Percentiles rank a stretch among this genome's conserved stretches.
Evolutionary conservation across 2,329 filamentous ascomycete species (phyloP).

Genomic region (Phyllosticta citriasiana): DNA sequence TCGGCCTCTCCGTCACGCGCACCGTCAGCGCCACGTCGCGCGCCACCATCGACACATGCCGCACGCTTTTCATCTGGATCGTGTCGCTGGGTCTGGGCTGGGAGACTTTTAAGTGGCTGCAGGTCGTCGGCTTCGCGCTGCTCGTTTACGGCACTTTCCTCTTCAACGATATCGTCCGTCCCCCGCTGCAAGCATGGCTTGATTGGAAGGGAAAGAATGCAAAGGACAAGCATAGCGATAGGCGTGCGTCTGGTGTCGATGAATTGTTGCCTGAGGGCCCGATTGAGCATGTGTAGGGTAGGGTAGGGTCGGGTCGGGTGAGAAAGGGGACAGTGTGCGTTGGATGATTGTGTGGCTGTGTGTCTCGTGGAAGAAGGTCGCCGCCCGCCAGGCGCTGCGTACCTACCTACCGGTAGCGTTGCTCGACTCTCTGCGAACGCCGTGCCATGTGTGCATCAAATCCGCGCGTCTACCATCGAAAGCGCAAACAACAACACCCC

Average conservation of each 20-base stretch:
- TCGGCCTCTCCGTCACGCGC: slow-evolving; percentile 86
- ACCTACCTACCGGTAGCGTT: no score
- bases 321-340: no score
- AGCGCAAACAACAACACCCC: no score
- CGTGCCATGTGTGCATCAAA: no score
- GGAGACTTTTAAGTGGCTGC: slow-evolving; percentile 97
- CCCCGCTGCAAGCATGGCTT: slow-evolving; percentile 62
- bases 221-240: slow-evolving; percentile 25
- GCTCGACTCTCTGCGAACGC: no score
- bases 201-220: slow-evolving; percentile 29
- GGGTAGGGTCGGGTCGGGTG: no score
- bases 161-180: slow-evolving; percentile 87
- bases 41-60: slow-evolving; percentile 94
- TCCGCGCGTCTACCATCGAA: no score
- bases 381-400: no score
- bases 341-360: no score
- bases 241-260: slow-evolving; percentile 13
- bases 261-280: slow-evolving; percentile 72
- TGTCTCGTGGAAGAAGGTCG: no score
- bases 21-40: slow-evolving; percentile 84
- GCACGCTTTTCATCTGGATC: slow-evolving; percentile 96
- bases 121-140: slow-evolving; percentile 77
- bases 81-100: slow-evolving; percentile 86
- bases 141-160: slow-evolving; percentile 95
- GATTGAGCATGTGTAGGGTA: slow-evolving; percentile 53